phyloP scores from a whole-genome alignment of 2,329 filamentous ascomycete species.

The Cryphonectria radicalis region DNA sequence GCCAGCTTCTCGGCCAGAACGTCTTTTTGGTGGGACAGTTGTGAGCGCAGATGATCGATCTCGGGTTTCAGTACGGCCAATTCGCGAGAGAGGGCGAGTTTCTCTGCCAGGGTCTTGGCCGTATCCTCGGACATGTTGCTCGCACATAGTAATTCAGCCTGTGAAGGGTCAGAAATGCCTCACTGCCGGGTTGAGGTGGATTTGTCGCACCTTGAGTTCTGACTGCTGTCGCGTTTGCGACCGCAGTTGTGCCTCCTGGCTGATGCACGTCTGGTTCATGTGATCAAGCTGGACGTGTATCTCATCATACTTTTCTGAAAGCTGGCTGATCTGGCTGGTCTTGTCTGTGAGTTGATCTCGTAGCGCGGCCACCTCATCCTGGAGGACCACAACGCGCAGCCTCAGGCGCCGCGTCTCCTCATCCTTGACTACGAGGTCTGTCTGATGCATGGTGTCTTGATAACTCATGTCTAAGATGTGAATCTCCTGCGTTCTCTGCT shows the following conservation, averaged over 20 bases:
- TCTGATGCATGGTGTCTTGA: constrained; percentile 65
- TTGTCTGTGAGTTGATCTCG: constrained; percentile 64
- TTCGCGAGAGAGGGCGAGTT: constrained; percentile 57
- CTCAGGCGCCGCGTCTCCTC: constrained; percentile 74
- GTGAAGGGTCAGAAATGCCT: constrained; percentile 31
- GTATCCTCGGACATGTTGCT: constrained; percentile 71
- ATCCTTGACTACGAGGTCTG: constrained; percentile 71
- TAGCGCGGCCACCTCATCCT: constrained; percentile 73
- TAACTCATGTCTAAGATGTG: constrained; percentile 72
- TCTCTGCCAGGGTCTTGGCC: constrained; percentile 67
- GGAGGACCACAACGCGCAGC: constrained; percentile 71
- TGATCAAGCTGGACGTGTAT: constrained; percentile 48
- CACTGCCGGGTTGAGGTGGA: neutral
- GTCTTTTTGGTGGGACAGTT: constrained; percentile 64
- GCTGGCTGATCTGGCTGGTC: constrained; percentile 60
- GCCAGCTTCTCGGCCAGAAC: constrained; percentile 78
- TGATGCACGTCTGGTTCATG: constrained; percentile 46
- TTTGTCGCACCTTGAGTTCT: constrained; percentile 49
- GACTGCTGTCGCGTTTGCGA: constrained; percentile 53
- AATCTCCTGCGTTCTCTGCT: constrained; percentile 50
- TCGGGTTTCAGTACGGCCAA: constrained; percentile 58
- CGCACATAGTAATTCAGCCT: constrained; percentile 75
- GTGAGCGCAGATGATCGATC: constrained; percentile 59
- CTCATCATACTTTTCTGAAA: constrained; percentile 47
- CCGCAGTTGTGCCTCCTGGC: constrained; percentile 53